Conservation (phyloP, 768 basidiomycete genomes). For the Kwoniella dejecticola region DNA sequence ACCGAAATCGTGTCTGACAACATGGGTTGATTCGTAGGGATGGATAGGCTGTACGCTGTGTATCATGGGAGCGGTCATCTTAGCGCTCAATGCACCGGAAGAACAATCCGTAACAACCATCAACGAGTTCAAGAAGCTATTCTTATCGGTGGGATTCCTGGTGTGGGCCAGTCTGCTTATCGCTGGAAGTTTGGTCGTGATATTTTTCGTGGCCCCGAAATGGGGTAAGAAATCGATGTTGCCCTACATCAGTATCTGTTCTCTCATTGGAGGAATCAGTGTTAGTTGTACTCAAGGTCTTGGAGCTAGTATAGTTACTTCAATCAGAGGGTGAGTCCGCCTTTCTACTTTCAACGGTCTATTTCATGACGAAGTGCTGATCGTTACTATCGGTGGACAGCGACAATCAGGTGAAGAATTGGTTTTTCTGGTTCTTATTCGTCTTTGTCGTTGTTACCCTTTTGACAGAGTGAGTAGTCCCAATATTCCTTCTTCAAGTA, state of each 20-base stretch:
- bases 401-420: conserved; percentile 69
- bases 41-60: conserved; percentile 93
- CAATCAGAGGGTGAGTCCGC: conserved; percentile 55
- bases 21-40: conserved; percentile 60
- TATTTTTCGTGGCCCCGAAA: conserved; percentile 57
- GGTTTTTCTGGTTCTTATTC: conserved; percentile 70
- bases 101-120: conserved; percentile 54
- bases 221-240: conserved; percentile 92
- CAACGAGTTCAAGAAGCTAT: conserved; percentile 70
- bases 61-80: conserved; percentile 82
- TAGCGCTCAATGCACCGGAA: conserved; percentile 73
- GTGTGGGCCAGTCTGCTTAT: conserved; percentile 62
- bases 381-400: too few relatives aligned
- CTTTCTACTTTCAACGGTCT: too few relatives aligned
- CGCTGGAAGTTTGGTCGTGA: conserved; percentile 18
- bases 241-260: conserved; percentile 80
- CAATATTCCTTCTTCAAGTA: background rate
- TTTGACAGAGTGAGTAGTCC: conserved; percentile 59
- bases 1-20: too few relatives aligned
- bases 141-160: conserved; percentile 81
- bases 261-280: conserved; percentile 81
- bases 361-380: too few relatives aligned
- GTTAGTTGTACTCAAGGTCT: conserved; percentile 81
- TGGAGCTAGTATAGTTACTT: conserved; percentile 82
- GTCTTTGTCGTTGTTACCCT: conserved; percentile 81